Evolutionary conservation across 2,329 filamentous ascomycete genomes (phyloP), one percentile per base, ranked within the genome.

Genomic region (Aspergillus sp.): DNA sequence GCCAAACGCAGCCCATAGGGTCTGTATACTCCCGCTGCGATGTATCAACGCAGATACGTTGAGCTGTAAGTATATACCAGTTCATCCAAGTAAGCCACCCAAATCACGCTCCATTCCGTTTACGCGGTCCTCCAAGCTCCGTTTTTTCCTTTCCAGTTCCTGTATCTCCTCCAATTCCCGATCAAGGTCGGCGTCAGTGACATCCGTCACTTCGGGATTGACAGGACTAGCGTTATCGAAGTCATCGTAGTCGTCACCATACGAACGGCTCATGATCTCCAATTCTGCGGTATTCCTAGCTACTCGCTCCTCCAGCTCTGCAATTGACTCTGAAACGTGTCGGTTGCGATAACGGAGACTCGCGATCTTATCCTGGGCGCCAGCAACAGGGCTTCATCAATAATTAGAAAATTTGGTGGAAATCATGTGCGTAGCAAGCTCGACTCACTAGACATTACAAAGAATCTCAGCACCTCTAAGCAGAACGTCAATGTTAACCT

Each of bases 401-500:
- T 63, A 65, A 59, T 69, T 60, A 55, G 53, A 12, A 39, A 47
- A 31, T 44, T 21, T 43, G 6, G n/a, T n/a, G 45, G 47, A 27
- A 21, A 52, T 17, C 23, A 7, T 8, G 33, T 44, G 19, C 3
- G 21, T 58, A 49, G 15, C 8, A 52, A 53, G 37, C 7, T 14
- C 41, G 9, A 76, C 82, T 60, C 74, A 86, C 84, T 97, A 98
- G 27, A 97, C 93, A 45, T 84, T 84, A 66, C 92, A 93, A 31
- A 98, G 83, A 79, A 92, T 96, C 79, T 97, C 92, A 0, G 93
- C 93, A 1, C 93, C 93, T 53, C 85, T 82, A 21, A 99, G 81
- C 31, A 99, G 77, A 1, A 96, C 82, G 68, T 96, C 90, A 3
- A 98, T 87, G 73, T 98, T 91, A 2, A 97, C 82, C 23, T 96